Base-by-base conservation (phyloP, 306 rosid genomes). In the Fragaria ananassa region DNA sequence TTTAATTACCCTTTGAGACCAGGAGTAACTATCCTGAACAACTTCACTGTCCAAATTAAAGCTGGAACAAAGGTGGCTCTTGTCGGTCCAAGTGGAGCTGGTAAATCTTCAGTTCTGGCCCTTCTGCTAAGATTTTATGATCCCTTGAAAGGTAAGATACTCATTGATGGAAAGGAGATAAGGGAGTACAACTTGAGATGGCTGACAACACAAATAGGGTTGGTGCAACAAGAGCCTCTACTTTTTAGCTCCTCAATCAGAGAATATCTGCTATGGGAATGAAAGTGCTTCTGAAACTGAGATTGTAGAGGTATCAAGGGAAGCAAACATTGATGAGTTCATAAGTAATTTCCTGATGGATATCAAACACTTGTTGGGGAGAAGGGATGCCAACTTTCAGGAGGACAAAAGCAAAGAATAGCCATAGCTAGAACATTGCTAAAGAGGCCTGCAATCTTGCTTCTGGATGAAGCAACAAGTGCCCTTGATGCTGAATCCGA, bases 401-500 rank as follows among this genome's bases (percentile, higher is more conserved):
- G 98, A 46, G 98, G 97, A 73, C 98, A 93, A 79, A 93, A 91
- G 85, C 98, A 93, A 76, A 90, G 98, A 87, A 84, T 91, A 80
- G 97, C 25, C 76, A 93, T 89, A 72, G 91, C 97, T 64, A 91
- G 96, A 87, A 85, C 98, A 57, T 76, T 93, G 75, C 68, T 89
- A 64, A 90, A 93, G 86, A 89, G 79, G 81, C 98, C 96, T 47
- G 77, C 90, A 79, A 88, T 91, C 63, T 78, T 91, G 80, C 93
- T 91, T 23, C 87, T 93, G 5, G 98, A 93, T 53, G 97, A 93
- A 89, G 97, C 98, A 86, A 91, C 98, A 41, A 93, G 98, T 86
- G 95, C 97, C 50, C 92, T 93, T 23, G 97, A 93, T 89, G 89
- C 91, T 8, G 95, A 93, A 72, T 91, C 97, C 19, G 98, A 93